Conservation (phyloP, 2,329 filamentous ascomycete genomes). For the Zymoseptoria tritici region DNA sequence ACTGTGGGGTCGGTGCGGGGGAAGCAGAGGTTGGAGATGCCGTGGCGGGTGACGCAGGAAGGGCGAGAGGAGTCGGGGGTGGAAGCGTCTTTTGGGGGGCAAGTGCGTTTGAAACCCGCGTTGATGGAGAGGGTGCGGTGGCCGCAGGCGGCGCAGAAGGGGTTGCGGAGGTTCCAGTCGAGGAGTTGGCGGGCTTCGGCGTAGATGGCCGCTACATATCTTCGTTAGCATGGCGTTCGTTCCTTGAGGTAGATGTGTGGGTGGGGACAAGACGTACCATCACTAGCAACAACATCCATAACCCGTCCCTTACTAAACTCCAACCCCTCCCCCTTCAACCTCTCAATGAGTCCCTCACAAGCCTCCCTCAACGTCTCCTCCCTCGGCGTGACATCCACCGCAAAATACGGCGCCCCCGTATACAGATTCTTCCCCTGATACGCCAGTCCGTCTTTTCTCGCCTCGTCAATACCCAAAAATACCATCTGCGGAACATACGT, state of each 20-base stretch:
- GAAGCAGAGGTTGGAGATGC: conserved; percentile 85
- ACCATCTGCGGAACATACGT: conserved; percentile 63
- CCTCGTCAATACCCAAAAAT: conserved; percentile 78
- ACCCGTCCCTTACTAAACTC: conserved; percentile 59
- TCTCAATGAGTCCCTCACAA: conserved; percentile 53
- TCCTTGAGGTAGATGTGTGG: no score
- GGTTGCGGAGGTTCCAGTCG: conserved; percentile 91
- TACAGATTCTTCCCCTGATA: conserved; percentile 62
- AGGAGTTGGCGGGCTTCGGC: conserved; percentile 80
- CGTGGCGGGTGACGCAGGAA: conserved; percentile 72
- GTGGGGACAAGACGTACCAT: conserved; percentile 42
- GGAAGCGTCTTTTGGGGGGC: conserved; percentile 61
- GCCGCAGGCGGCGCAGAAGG: conserved; percentile 86
- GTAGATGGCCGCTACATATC: conserved; percentile 71
- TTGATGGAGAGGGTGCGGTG: conserved; percentile 71
- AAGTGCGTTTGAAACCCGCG: conserved; percentile 72
- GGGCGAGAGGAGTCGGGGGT: conserved; percentile 43
- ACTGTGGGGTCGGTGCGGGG: conserved; percentile 90
- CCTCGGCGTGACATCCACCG: conserved; percentile 71
- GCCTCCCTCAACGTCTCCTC: conserved; percentile 51
- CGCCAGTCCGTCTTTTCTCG: conserved; percentile 45
- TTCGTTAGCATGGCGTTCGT: not conserved
- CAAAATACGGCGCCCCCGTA: conserved; percentile 76
- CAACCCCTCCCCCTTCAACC: conserved; percentile 53
- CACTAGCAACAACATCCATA: conserved; percentile 52